Evolutionary conservation across 352 stramenopile genomes (phyloP).

Genomic region (Phytophthora capsici): DNA sequence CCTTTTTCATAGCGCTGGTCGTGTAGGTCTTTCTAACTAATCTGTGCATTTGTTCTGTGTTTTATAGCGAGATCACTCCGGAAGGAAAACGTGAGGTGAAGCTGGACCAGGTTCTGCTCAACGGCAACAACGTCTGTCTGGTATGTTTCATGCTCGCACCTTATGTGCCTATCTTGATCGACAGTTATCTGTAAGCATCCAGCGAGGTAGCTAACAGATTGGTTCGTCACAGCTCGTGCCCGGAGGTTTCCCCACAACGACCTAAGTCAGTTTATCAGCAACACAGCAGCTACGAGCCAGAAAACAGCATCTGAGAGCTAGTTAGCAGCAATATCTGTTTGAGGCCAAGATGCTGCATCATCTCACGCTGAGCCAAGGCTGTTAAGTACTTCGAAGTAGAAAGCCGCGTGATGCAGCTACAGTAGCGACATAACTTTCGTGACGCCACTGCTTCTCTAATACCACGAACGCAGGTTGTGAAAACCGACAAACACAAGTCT

Average conservation of each 20-base stretch:
- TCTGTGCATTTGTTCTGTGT: neutral
- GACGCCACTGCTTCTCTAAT: neutral
- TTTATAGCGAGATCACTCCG: slow-evolving; percentile 80
- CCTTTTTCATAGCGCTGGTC: neutral
- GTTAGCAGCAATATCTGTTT: slow-evolving; percentile 11
- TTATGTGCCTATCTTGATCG: too few relatives aligned
- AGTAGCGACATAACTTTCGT: neutral
- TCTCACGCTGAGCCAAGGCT: slow-evolving; percentile 5
- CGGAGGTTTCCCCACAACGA: slow-evolving; percentile 63
- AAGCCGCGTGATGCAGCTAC: neutral
- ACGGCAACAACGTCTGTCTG: slow-evolving; percentile 98
- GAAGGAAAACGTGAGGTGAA: slow-evolving; percentile 89
- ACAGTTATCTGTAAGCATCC: neutral
- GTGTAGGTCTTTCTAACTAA: neutral
- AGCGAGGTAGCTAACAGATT: slow-evolving; percentile 10
- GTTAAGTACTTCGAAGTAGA: neutral
- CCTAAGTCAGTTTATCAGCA: slow-evolving; percentile 22
- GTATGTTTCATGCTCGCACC: slow-evolving; percentile 43
- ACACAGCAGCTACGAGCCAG: slow-evolving; percentile 4
- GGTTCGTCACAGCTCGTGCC: slow-evolving; percentile 70
- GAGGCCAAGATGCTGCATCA: neutral
- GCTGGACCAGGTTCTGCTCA: slow-evolving; percentile 97
- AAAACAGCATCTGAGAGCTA: slow-evolving; percentile 4
- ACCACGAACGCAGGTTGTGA: slow-evolving; percentile 9
- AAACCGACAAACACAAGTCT: slow-evolving; percentile 19